Evolutionary conservation across 2,329 filamentous ascomycete species (phyloP).

Genomic region (Rugonectria rugulosa): DNA sequence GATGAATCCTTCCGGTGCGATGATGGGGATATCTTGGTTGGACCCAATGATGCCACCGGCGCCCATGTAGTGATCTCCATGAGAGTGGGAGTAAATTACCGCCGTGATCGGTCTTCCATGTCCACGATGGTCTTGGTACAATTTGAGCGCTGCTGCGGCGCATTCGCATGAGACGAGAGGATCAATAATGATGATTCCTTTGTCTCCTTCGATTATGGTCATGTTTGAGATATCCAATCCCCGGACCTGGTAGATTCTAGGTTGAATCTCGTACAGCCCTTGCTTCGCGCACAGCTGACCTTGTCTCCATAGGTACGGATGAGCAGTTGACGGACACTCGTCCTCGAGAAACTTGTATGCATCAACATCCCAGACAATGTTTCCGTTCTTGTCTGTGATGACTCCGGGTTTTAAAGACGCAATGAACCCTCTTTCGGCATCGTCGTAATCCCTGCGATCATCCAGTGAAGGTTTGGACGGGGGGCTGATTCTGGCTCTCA

Average conservation of each 20-base stretch:
- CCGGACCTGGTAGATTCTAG: constrained; percentile 7
- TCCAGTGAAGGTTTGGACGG: background rate
- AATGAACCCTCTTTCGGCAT: constrained; percentile 3
- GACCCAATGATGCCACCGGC: background rate
- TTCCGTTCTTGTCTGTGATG: background rate
- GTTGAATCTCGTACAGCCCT: constrained; percentile 4
- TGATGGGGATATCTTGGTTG: constrained; percentile 23
- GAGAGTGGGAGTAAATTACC: constrained; percentile 12
- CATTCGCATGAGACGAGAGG: constrained; percentile 11
- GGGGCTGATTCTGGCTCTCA: background rate
- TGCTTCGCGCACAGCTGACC: constrained; percentile 6
- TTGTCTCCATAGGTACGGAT: constrained; percentile 10
- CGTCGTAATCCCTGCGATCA: background rate
- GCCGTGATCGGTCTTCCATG: background rate
- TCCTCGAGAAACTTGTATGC: background rate
- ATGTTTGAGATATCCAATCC: constrained; percentile 11
- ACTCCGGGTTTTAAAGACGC: background rate
- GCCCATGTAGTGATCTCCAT: constrained; percentile 13
- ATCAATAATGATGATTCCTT: constrained; percentile 12
- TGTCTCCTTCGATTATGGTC: constrained; percentile 5
- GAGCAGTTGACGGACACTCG: constrained; percentile 1
- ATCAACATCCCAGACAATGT: constrained; percentile 8
- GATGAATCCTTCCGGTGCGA: constrained; percentile 50
- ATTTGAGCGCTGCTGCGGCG: constrained; percentile 5
- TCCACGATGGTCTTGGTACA: constrained; percentile 5